Evolutionary conservation across 2,329 filamentous ascomycete species (phyloP), one percentile per base, ranked within the genome.

Genomic region (Alternaria burnsii): DNA sequence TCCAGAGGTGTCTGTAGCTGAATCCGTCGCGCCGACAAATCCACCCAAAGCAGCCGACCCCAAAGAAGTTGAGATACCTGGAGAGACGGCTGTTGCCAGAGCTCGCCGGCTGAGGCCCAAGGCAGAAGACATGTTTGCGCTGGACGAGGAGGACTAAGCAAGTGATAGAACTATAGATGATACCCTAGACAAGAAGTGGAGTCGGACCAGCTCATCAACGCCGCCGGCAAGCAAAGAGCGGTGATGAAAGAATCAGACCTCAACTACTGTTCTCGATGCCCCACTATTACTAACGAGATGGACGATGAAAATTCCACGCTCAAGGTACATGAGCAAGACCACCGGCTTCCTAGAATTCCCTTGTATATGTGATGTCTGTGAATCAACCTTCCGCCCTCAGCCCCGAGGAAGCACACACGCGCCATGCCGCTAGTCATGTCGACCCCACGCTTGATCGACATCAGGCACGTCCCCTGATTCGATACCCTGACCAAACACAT

Each of bases 51-150:
- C n/a, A 34, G n/a, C 20, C 12, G 41, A 51, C 34, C 8, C 34
- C 16, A 30, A 51, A 14, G 52, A 59, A 26, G 38, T 58, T 26
- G 62, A 72, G 43, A 65, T 71, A 8, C 55, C 71, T 16, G 72
- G 71, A 38, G 76, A 79, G 65, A 75, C 75, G 1, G 72, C 73
- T 36, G 76, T 76, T 11, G 76, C 76, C 32, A 71, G 76, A 44
- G 76, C 76, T 62, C 69, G 73, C 6, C 64, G 75, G 16, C 59
- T 73, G 16, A 67, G 78, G 43, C 77, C 78, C 7, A 76, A 68
- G 50, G 77, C 78, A 6, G 76, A 78, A 59, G 78, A 80, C 58
- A 79, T 80, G 76, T 80, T 80, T 68, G 76, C 69, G 12, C 71
- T 72, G 11, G 74, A 77, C 22, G 71, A 69, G 24, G 55, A 53